These are phyloP conservation scores for Poa pratensis DNA, from an alignment of 176 grass and related monocot species.

Conservation along the genomic window DNA sequence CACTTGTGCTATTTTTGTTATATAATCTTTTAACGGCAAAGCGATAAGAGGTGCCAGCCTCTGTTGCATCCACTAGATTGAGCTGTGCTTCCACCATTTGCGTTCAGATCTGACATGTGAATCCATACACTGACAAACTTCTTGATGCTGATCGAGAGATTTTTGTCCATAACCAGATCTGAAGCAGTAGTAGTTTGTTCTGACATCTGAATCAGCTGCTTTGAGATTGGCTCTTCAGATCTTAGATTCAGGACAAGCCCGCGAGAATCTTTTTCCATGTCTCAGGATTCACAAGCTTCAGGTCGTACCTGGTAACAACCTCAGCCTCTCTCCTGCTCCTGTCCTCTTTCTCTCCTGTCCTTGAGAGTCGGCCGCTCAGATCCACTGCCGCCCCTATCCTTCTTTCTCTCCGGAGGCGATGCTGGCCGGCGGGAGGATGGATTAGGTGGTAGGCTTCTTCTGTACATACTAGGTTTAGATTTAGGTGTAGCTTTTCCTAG, in stretches of 20 bases:
- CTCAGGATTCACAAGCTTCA: no score
- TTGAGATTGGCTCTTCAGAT: conserved; percentile 34
- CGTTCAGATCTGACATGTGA: conserved; percentile 39
- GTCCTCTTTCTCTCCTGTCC: no score
- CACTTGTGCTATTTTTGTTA: neutral
- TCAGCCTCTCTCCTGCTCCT: no score
- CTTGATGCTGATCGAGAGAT: neutral
- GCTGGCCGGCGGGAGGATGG: no score
- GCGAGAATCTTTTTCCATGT: no score
- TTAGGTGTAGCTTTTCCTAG: no score
- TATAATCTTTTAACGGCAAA: conserved; percentile 1
- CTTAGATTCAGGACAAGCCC: neutral
- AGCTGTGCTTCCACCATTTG: neutral
- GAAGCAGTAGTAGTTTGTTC: conserved; percentile 15
- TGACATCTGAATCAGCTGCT: conserved; percentile 30
- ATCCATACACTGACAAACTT: neutral
- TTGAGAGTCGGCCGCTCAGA: no score
- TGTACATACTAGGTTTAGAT: no score
- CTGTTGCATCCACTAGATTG: conserved; percentile 23
- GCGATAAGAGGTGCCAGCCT: conserved; percentile 16
- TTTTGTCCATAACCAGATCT: conserved; percentile 27
- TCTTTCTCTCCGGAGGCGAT: no score
- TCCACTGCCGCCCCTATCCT: no score
- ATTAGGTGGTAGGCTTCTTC: no score
- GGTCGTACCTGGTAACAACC: no score